Percentiles rank a stretch among this genome's conserved stretches.
Conservation (phyloP, 208 protist species). For the Trichomonas tenax region DNA sequence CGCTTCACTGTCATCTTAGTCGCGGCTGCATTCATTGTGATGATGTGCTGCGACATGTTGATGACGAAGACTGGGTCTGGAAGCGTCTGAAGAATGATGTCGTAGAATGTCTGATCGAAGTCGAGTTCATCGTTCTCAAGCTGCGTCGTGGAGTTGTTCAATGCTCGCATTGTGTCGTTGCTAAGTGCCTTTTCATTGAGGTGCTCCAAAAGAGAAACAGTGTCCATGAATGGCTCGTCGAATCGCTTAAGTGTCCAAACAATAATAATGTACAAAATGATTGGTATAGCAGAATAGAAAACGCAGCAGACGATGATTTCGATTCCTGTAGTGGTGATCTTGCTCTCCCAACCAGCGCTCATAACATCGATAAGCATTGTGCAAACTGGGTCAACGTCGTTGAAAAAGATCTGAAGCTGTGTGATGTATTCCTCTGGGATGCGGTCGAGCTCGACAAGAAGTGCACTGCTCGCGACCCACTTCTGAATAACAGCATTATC, state of each 20-base stretch:
- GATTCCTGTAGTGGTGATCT: neutral
- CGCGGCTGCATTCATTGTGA: neutral
- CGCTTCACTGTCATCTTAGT: neutral
- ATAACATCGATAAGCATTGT: neutral
- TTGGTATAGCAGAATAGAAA: neutral
- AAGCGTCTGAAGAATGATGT: neutral
- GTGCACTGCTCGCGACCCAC: neutral
- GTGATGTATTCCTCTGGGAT: neutral
- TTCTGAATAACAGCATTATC: neutral
- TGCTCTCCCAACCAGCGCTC: neutral
- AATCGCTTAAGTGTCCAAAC: neutral
- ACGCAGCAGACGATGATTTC: neutral
- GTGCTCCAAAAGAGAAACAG: neutral
- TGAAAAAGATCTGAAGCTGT: neutral
- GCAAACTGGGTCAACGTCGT: neutral
- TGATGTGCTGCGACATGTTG: neutral
- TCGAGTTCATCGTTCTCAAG: neutral
- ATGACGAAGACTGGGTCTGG: neutral
- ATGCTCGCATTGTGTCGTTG: neutral
- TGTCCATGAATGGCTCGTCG: neutral
- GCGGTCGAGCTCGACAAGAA: neutral
- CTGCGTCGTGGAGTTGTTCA: neutral
- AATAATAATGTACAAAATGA: neutral
- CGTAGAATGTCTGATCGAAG: neutral
- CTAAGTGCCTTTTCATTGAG: neutral